Percentiles rank a stretch among this genome's conserved stretches.
Evolutionary conservation across 352 stramenopile species (phyloP).

Genomic region (Peronospora farinosa): DNA sequence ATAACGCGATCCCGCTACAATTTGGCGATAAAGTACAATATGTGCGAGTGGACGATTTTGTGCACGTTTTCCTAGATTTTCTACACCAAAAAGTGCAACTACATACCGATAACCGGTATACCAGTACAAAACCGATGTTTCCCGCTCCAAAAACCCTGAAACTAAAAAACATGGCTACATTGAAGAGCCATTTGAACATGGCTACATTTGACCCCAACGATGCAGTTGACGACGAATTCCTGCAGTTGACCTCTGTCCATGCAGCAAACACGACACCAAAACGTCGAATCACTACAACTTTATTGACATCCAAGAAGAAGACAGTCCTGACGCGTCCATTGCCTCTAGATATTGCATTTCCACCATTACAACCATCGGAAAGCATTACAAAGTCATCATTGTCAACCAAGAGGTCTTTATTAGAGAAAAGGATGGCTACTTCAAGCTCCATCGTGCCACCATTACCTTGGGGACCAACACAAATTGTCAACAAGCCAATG

Average conservation of each 20-base stretch:
- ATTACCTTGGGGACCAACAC: not conserved
- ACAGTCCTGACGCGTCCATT: slow-evolving; percentile 25
- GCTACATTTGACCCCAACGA: slow-evolving; percentile 1
- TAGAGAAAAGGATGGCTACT: slow-evolving; percentile 41
- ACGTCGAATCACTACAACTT: slow-evolving; percentile 43
- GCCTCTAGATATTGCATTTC: slow-evolving; percentile 27
- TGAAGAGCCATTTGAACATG: slow-evolving; percentile 3
- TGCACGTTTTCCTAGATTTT: slow-evolving; percentile 24
- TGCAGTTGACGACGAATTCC: slow-evolving; percentile 34
- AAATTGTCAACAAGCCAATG: not conserved
- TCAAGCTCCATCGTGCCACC: not conserved
- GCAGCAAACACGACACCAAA: slow-evolving; percentile 21
- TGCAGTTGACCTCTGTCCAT: slow-evolving; percentile 14
- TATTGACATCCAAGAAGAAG: slow-evolving; percentile 28
- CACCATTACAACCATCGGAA: slow-evolving; percentile 13
- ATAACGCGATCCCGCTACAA: slow-evolving; percentile 12
- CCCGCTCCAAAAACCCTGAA: slow-evolving; percentile 3
- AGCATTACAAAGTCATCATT: slow-evolving; percentile 9
- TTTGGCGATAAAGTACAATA: slow-evolving; percentile 10
- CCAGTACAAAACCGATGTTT: not conserved
- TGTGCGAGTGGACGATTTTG: slow-evolving; percentile 26
- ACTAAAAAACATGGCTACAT: slow-evolving; percentile 1
- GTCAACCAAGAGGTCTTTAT: slow-evolving; percentile 41
- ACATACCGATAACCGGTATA: slow-evolving; percentile 8
- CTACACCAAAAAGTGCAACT: slow-evolving; percentile 21